Conservation (phyloP, 805 yeast genomes). For the Metschnikowia corniflorae region DNA sequence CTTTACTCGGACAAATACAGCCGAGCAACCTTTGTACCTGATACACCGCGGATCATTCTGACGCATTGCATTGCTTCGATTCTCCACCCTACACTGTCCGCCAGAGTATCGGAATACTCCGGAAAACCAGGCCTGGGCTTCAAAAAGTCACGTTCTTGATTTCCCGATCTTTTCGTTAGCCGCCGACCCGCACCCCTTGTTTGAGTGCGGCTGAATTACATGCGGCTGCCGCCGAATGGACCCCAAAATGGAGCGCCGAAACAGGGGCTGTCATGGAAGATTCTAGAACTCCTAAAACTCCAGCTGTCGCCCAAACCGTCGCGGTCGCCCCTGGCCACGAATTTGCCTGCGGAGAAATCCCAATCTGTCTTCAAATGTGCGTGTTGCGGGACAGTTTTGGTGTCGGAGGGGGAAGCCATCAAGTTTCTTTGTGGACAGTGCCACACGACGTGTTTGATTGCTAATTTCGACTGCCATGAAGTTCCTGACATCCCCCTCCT, state of each 20-base stretch:
- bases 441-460: conserved; percentile 42
- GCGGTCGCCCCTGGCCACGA: conserved; percentile 10
- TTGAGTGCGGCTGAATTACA: background rate
- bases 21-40: no score
- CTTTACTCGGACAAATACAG: no score
- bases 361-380: conserved; percentile 27
- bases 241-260: conserved; percentile 13
- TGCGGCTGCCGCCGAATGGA: conserved; percentile 7
- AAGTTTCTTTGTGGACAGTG: conserved; percentile 63
- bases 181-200: no score
- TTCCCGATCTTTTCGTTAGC: no score
- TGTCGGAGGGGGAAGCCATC: conserved; percentile 22
- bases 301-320: conserved; percentile 18
- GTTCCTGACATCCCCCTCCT: conserved; percentile 4
- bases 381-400: conserved; percentile 38
- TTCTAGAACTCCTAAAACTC: conserved; percentile 19
- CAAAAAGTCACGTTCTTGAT: no score
- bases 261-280: conserved; percentile 23
- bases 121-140: no score
- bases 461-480: conserved; percentile 8
- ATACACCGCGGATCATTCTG: no score
- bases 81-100: no score
- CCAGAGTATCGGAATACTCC: no score
- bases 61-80: no score
- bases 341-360: conserved; percentile 6